These are phyloP conservation scores for Eimeria acervulina DNA, from an alignment of 169 alveolate genomes.

Conservation along the genomic window DNA sequence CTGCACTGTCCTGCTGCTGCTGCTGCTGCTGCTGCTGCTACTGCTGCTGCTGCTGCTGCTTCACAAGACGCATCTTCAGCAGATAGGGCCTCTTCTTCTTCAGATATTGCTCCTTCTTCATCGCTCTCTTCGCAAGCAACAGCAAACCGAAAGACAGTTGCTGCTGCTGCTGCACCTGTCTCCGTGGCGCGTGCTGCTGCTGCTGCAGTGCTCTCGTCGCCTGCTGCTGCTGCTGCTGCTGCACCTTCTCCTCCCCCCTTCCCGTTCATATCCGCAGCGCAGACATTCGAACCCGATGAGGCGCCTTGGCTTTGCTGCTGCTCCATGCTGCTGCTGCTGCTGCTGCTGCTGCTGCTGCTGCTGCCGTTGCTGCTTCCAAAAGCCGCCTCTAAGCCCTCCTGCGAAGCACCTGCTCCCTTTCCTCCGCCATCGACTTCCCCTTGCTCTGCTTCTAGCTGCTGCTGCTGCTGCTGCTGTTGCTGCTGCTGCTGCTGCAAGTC, in stretches of 20 bases:
- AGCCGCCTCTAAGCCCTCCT: not conserved
- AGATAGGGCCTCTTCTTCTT: not conserved
- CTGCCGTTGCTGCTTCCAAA: not conserved
- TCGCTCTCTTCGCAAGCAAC: slow-evolving; percentile 57
- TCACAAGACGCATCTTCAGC: not conserved
- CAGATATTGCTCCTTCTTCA: slow-evolving; percentile 36
- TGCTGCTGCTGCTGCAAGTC: slow-evolving; percentile 59
- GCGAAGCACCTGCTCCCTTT: not conserved
- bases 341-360: slow-evolving; percentile 15
- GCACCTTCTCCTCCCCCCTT: not conserved
- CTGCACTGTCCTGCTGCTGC: slow-evolving; percentile 42
- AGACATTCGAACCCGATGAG: not conserved
- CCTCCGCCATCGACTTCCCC: not conserved
- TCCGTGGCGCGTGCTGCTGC: no score
- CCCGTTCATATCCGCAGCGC: not conserved
- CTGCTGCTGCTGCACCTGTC: slow-evolving; percentile 36
- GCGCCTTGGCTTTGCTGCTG: not conserved
- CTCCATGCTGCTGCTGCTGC: no score
- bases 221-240: not conserved
- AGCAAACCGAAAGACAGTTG: slow-evolving; percentile 20
- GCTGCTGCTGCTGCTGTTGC: slow-evolving; percentile 39
- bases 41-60: slow-evolving; percentile 62
- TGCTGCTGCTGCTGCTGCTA: slow-evolving; percentile 43
- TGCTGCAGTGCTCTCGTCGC: not conserved
- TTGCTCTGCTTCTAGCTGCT: not conserved